These are phyloP conservation scores for Gossypium arboreum DNA, from an alignment of 345 rosid species.

Conservation along the genomic window DNA sequence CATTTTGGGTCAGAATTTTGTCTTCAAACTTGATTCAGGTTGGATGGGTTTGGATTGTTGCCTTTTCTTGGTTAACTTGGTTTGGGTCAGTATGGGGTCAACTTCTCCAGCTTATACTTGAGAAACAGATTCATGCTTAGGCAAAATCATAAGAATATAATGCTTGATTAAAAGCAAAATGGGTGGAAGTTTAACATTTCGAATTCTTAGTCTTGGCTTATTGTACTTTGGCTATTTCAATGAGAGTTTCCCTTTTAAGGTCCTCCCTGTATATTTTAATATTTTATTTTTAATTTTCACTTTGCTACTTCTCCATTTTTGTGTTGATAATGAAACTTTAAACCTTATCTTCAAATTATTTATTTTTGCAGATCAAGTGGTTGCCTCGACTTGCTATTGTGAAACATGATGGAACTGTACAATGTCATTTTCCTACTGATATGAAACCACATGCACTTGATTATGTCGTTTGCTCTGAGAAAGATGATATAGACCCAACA, in stretches of 20 bases:
- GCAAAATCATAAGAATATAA: background rate
- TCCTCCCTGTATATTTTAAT: background rate
- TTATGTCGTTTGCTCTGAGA: conserved; percentile 31
- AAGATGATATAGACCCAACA: conserved; percentile 53
- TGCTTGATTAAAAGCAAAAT: background rate
- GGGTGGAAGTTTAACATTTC: background rate
- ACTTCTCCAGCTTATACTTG: background rate
- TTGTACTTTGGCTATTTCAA: background rate
- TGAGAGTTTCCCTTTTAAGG: background rate
- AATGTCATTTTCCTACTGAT: conserved; percentile 75
- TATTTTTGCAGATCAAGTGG: conserved; percentile 60
- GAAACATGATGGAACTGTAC: conserved; percentile 92
- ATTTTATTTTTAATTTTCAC: background rate
- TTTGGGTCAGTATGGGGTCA: background rate
- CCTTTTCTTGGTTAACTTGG: background rate
- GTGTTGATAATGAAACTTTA: background rate
- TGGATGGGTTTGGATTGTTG: background rate
- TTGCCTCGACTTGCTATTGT: conserved; percentile 88
- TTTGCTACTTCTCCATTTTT: background rate
- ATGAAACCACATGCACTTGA: conserved; percentile 48
- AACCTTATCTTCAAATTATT: background rate
- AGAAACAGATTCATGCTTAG: background rate
- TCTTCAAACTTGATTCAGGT: background rate
- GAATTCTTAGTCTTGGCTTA: background rate
- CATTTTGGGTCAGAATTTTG: background rate